phyloP scores from a whole-genome alignment of 1,284 basidiomycete genomes.

The Rhodotorula sp. region DNA sequence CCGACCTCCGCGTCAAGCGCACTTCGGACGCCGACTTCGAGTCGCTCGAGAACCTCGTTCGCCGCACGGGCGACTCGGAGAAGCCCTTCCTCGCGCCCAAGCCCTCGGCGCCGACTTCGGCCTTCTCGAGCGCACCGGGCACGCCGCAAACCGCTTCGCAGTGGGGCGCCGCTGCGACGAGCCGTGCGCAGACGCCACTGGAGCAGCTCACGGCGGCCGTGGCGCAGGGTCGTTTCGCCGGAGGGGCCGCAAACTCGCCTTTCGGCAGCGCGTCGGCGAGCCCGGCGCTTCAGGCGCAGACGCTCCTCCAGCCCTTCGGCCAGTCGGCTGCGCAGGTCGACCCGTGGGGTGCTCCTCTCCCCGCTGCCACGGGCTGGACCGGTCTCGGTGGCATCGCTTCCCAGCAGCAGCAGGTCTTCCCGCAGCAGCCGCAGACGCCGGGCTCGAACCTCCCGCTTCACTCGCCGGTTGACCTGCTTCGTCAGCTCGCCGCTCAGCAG shows the following conservation, averaged over 20 bases:
- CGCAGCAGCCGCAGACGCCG: conserved; percentile 22
- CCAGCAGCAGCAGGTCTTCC: conserved; percentile 28
- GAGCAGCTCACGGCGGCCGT: conserved; percentile 28
- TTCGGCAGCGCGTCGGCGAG: conserved; percentile 27
- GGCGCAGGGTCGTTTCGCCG: conserved; percentile 26
- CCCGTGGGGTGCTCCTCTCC: conserved; percentile 37
- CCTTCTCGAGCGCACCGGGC: conserved; percentile 30
- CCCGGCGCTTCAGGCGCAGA: conserved; percentile 22
- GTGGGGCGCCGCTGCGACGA: conserved; percentile 10
- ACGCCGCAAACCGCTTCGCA: conserved; percentile 25
- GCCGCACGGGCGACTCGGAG: conserved; percentile 47
- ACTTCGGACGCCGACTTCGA: conserved; percentile 50
- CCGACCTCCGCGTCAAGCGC: conserved; percentile 44
- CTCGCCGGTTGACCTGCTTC: conserved; percentile 21
- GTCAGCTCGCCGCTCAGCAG: conserved; percentile 24
- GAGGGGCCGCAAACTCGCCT: background rate
- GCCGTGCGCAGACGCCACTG: conserved; percentile 29
- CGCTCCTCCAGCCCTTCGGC: conserved; percentile 25
- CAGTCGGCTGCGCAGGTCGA: conserved; percentile 22
- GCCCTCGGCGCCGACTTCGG: conserved; percentile 7
- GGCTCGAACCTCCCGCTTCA: conserved; percentile 7
- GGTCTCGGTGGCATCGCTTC: background rate
- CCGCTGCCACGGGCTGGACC: conserved; percentile 12
- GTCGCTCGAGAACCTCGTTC: conserved; percentile 50
- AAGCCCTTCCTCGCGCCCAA: conserved; percentile 49